Evolutionary conservation across 78 protist species (phyloP).

Genomic region (Isochrysis galbana): DNA sequence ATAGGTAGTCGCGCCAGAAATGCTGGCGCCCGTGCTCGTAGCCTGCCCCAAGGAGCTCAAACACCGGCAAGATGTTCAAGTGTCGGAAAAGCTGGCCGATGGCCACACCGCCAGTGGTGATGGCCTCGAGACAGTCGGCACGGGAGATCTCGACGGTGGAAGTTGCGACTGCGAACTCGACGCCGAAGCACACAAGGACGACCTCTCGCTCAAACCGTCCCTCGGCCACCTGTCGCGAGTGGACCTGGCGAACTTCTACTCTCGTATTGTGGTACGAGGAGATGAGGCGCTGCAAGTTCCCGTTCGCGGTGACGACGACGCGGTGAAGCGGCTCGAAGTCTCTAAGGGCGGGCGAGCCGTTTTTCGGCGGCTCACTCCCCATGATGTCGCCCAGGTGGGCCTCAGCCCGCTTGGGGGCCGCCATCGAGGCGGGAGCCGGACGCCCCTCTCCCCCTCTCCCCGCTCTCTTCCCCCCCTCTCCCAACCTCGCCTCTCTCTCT

Average conservation of each 20-base stretch:
- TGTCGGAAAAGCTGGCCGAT: slow-evolving; percentile 30
- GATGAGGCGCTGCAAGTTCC: slow-evolving; percentile 26
- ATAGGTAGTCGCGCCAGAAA: background rate
- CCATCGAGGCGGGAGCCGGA: too few relatives aligned
- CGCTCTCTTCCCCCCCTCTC: too few relatives aligned
- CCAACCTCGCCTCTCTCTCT: too few relatives aligned
- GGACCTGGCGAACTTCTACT: background rate
- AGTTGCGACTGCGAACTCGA: background rate
- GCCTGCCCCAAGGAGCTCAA: background rate
- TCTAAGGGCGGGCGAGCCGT: background rate
- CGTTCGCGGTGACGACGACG: slow-evolving; percentile 20
- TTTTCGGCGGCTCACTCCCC: background rate
- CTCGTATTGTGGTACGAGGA: background rate
- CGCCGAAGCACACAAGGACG: background rate
- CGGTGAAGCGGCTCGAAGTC: background rate
- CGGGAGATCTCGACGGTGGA: background rate
- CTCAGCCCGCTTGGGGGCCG: background rate
- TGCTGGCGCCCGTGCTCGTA: background rate
- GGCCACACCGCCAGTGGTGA: background rate
- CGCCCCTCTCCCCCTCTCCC: too few relatives aligned
- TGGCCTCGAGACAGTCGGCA: background rate
- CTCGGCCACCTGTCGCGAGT: background rate
- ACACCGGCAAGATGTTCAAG: background rate
- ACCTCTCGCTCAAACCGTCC: background rate
- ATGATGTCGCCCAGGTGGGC: background rate